phyloP scores from a whole-genome alignment of 164 flowering plant genomes.

The Nymphaea thermarum region DNA sequence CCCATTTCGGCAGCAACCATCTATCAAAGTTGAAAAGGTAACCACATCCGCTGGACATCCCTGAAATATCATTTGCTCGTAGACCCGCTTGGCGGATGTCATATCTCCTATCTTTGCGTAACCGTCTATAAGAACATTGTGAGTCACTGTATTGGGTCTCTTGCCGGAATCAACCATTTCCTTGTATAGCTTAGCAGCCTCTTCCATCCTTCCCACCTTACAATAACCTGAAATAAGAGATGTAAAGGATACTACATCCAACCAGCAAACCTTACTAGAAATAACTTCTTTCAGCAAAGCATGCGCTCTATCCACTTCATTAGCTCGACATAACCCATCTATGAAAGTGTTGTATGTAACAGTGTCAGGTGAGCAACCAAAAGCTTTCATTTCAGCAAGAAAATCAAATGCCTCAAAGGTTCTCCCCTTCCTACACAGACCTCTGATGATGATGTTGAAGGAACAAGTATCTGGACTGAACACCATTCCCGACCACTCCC shows the following conservation, averaged over 20 bases:
- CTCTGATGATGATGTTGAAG: slow-evolving; percentile 63
- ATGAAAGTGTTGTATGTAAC: slow-evolving; percentile 63
- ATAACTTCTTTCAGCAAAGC: slow-evolving; percentile 32
- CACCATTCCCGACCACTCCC: slow-evolving; percentile 22
- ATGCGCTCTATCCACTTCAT: slow-evolving; percentile 42
- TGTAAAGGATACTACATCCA: slow-evolving; percentile 64
- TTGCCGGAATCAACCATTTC: slow-evolving; percentile 43
- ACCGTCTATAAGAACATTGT: slow-evolving; percentile 71
- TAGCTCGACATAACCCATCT: slow-evolving; percentile 46
- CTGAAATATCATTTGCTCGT: slow-evolving; percentile 35
- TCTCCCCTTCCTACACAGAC: slow-evolving; percentile 42
- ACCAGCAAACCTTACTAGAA: slow-evolving; percentile 15
- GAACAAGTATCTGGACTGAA: slow-evolving; percentile 41
- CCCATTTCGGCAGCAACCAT: slow-evolving; percentile 58
- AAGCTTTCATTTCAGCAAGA: slow-evolving; percentile 45
- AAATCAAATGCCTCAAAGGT: slow-evolving; percentile 41
- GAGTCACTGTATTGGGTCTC: slow-evolving; percentile 45
- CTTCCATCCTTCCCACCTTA: slow-evolving; percentile 46
- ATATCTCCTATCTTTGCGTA: slow-evolving; percentile 59
- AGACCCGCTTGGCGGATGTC: slow-evolving; percentile 32
- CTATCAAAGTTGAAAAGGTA: slow-evolving; percentile 65
- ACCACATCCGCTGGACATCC: slow-evolving; percentile 61
- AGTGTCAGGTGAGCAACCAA: slow-evolving; percentile 56
- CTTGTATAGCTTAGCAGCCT: slow-evolving; percentile 35
- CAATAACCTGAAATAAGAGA: slow-evolving; percentile 62